Conservation (phyloP, 1,139 yeast species). For the Pichia sp. region DNA sequence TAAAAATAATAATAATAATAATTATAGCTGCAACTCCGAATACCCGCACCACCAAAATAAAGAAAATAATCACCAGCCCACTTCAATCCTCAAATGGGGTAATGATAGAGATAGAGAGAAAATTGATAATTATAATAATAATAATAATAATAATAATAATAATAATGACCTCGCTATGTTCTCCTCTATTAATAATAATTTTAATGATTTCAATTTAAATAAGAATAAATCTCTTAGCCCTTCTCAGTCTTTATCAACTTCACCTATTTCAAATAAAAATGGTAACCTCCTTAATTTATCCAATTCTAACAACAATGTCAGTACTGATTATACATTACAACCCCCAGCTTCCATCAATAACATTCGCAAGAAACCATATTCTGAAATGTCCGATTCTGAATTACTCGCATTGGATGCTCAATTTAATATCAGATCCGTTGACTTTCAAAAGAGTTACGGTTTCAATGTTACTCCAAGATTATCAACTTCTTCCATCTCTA, state of each 20-base stretch:
- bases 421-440: conserved; percentile 29
- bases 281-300: not conserved
- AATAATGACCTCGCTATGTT: too few species aligned
- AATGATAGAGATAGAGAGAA: too few species aligned
- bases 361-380: conserved; percentile 45
- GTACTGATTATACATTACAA: conserved; percentile 11
- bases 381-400: conserved; percentile 62
- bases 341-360: conserved; percentile 7
- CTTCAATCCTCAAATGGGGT: not conserved
- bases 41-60: not conserved
- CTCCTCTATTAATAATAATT: too few species aligned
- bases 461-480: conserved; percentile 13
- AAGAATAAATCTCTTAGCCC: not conserved
- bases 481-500: conserved; percentile 16
- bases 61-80: too few species aligned
- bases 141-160: too few species aligned
- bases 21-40: conserved; percentile 1
- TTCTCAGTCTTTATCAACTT: too few species aligned
- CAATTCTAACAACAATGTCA: conserved; percentile 3
- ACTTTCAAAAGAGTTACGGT: conserved; percentile 21
- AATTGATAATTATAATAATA: too few species aligned
- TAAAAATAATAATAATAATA: too few species aligned
- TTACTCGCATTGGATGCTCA: conserved; percentile 56
- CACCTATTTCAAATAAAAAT: not conserved
- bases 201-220: too few species aligned